These are phyloP conservation scores for Paxillus involutus DNA, from an alignment of 768 basidiomycete genomes.

Conservation along the genomic window DNA sequence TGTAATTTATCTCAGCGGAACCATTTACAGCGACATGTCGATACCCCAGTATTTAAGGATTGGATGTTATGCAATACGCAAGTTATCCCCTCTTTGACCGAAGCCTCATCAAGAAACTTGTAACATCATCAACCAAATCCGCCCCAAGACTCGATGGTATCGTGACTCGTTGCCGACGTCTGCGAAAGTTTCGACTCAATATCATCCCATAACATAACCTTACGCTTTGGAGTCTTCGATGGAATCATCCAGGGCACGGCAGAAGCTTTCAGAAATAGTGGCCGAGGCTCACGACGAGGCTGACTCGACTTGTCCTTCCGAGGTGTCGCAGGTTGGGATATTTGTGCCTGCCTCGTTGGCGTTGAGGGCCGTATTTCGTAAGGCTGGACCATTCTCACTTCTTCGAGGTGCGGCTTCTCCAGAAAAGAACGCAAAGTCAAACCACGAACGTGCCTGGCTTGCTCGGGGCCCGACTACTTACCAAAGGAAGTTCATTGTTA, in stretches of 20 bases:
- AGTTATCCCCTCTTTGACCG: neutral
- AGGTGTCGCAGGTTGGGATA: slow-evolving; percentile 23
- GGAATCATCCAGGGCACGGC: slow-evolving; percentile 30
- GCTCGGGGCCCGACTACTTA: slow-evolving; percentile 15
- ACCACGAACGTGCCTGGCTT: slow-evolving; percentile 4
- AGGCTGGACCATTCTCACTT: neutral
- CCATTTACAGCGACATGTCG: neutral
- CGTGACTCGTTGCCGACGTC: slow-evolving; percentile 18
- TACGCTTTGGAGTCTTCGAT: slow-evolving; percentile 9
- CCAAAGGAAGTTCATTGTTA: slow-evolving; percentile 6
- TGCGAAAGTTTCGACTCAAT: slow-evolving; percentile 7
- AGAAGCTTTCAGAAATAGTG: slow-evolving; percentile 15
- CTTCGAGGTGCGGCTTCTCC: slow-evolving; percentile 8
- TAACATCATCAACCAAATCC: slow-evolving; percentile 1
- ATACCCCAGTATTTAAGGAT: slow-evolving; percentile 14
- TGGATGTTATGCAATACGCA: neutral
- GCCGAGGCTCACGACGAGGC: neutral
- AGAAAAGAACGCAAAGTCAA: slow-evolving; percentile 2
- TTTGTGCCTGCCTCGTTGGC: slow-evolving; percentile 17
- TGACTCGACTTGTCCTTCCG: slow-evolving; percentile 25
- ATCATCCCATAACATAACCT: slow-evolving; percentile 1
- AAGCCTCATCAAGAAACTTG: neutral
- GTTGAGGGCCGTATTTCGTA: slow-evolving; percentile 12
- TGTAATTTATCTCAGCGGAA: neutral
- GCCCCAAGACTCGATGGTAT: slow-evolving; percentile 42